Base-by-base conservation (phyloP, 192 early-diverging fungal species). In the Entrophospora sp. region DNA sequence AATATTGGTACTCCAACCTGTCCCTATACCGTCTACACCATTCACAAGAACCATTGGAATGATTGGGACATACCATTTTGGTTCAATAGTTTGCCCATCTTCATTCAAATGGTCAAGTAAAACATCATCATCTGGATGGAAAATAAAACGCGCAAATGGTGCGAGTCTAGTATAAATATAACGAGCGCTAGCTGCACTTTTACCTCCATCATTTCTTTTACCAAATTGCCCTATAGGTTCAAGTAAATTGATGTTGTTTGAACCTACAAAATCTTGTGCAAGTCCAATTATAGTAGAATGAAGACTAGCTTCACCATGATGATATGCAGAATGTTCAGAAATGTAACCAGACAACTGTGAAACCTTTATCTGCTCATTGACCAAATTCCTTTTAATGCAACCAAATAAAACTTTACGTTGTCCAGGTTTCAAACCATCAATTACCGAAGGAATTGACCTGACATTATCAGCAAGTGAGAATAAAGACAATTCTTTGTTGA, bases 401-500 rank as follows among this genome's bases (percentile, higher is more conserved):
- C 83, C 83, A 76, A 83, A 97, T 32, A 99, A 68, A 61, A 94
- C 92, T 79, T 97, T 99, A 67, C 96, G 84, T 74, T 99, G 96
- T 6, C 91, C 93, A 16, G 95, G 95, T 75, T 99, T 99, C 10
- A 99, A 79, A 0, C 95, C 96, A 74, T 99, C 96, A 8, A 99
- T 86, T 14, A 88, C 76, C 5, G 88, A 93, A 5, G 95, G 95
- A 62, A 99, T 97, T 0, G 96, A 97, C 20, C 96, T 89, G 24
- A 85, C 78, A 66, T 96, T 96, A 69, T 99, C 96, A 0, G 92
- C 92, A 72, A 94, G 91, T 27, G 90, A 92, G 73, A 95, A 99
- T 10, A 95, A 76, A 57, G 97, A 91, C 30, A 99, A 75, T 73
- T 99, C 96, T 65, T 84, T 84, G 72, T 97, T 97, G 72, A 99